phyloP scores from a whole-genome alignment of 305 asterid genomes.

The Solanum aculeatissimum region DNA sequence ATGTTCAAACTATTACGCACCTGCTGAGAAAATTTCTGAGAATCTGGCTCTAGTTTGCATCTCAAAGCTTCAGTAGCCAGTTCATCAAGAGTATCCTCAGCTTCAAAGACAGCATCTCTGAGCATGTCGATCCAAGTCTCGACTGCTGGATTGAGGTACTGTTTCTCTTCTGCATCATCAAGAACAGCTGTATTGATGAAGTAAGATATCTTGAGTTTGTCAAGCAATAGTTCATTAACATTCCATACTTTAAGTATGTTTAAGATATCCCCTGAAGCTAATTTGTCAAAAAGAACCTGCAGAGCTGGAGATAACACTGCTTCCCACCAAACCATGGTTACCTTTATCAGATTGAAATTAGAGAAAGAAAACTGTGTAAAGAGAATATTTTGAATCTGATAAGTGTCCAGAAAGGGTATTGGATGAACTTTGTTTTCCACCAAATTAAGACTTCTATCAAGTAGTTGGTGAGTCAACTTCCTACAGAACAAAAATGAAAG shows the following conservation, averaged over 20 bases:
- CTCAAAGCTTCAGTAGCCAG: conserved; percentile 26
- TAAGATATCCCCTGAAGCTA: conserved; percentile 29
- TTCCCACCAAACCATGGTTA: conserved; percentile 35
- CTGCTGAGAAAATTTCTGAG: conserved; percentile 8
- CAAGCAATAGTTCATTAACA: conserved; percentile 21
- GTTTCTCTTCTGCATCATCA: conserved; percentile 53
- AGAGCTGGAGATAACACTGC: conserved; percentile 42
- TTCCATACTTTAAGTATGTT: conserved; percentile 26
- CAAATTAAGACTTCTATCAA: neutral
- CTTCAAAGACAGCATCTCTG: conserved; percentile 25
- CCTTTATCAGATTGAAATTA: neutral
- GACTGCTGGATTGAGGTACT: conserved; percentile 21
- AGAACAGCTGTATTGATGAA: conserved; percentile 35
- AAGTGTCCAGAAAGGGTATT: neutral
- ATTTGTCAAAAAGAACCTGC: conserved; percentile 33
- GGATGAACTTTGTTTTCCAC: neutral
- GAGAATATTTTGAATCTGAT: neutral
- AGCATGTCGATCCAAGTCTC: conserved; percentile 9
- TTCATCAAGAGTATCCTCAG: conserved; percentile 33
- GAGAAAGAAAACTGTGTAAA: neutral
- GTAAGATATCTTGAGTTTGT: conserved; percentile 41
- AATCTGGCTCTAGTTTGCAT: neutral
- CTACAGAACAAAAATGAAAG: neutral
- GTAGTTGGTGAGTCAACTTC: neutral
- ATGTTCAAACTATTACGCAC: conserved; percentile 10